Percentiles rank a stretch among this genome's conserved stretches.
These are phyloP conservation scores for Fusarium luffae DNA, from an alignment of 2,329 filamentous ascomycete species.

Conservation along the genomic window DNA sequence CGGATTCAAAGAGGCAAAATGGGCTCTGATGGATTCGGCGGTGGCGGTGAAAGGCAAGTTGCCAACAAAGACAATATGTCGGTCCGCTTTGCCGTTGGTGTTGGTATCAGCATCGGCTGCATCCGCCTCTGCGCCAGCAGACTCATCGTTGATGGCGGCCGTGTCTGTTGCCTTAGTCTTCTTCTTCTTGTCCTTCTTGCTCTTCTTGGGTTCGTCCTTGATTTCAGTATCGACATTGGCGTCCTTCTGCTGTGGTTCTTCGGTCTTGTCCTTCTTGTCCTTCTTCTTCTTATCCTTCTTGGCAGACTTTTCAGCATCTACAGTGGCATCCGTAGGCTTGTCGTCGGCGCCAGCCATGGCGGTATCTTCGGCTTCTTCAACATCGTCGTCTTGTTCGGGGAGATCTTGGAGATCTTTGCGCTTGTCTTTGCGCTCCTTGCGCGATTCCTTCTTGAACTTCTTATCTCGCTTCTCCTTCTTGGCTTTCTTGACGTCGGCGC, in stretches of 20 bases:
- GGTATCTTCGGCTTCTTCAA: slow-evolving; percentile 36
- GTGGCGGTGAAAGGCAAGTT: slow-evolving; percentile 91
- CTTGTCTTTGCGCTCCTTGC: slow-evolving; percentile 56
- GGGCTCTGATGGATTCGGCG: slow-evolving; percentile 71
- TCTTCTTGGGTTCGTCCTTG: slow-evolving; percentile 50
- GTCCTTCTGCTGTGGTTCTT: slow-evolving; percentile 19
- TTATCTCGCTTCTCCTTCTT: slow-evolving; percentile 53
- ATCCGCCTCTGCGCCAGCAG: slow-evolving; percentile 21
- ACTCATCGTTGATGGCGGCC: slow-evolving; percentile 21
- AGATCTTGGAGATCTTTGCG: slow-evolving; percentile 53
- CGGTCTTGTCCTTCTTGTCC: slow-evolving; percentile 46
- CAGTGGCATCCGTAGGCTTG: slow-evolving; percentile 30
- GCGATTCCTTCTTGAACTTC: slow-evolving; percentile 50
- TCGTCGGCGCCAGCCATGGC: slow-evolving; percentile 43
- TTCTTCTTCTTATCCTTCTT: slow-evolving; percentile 48
- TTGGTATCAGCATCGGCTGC: slow-evolving; percentile 25
- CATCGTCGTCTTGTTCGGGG: slow-evolving; percentile 49
- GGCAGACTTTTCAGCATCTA: slow-evolving; percentile 36
- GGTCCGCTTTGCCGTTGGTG: slow-evolving; percentile 44
- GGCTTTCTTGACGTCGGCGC: slow-evolving; percentile 43
- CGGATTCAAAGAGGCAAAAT: slow-evolving; percentile 77
- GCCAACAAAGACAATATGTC: slow-evolving; percentile 60
- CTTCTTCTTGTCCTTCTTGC: slow-evolving; percentile 48
- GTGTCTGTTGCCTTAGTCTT: slow-evolving; percentile 42
- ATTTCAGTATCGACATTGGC: slow-evolving; percentile 35